Evolutionary conservation across 225 moss, liverwort and hornwort genomes (phyloP), one percentile per base, ranked within the genome.

Genomic region (Pseudisothecium myosuroides): DNA sequence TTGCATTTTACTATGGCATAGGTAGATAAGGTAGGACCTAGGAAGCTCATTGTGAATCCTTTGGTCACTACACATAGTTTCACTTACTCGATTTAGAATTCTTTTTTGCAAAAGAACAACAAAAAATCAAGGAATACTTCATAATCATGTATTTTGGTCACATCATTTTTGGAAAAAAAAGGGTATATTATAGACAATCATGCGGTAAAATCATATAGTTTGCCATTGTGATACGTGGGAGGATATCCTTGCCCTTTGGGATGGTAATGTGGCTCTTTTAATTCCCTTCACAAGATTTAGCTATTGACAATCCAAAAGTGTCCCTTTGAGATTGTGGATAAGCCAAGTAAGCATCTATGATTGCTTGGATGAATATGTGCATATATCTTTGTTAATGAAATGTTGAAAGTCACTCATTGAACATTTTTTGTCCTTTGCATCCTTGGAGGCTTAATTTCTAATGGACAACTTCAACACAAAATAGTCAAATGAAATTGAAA

Each of bases 211-310:
- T 43, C 27, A 72, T 3, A 37, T 28, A 43, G 72, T 29, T 73
- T 73, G 4, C 45, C 2, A 47, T 47, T 74, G 29, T 29, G 8
- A 4, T 9, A 4, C 15, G 0, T 26, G 0, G 1, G 7, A 2
- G 13, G 24, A 26, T 41, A 27, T 43, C 8, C 16, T 72, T 27
- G 43, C 16, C 5, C 5, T 68, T 68, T 22, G 11, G 16, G 8
- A 43, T 72, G 16, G 27, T 41, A 27, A 5, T 27, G 9, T 71
- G 3, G 5, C 71, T 26, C 8, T 39, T 6, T n/a, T 24, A 39
- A 39, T 41, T 71, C 1, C 27, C 9, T 71, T 41, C 8, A 41
- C 4, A 41, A 26, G 26, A 15, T 71, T 4, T 4, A 1, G 2
- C 22, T 14, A 41, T 27, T 72, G 9, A 16, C 27, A 43, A 72